phyloP scores from a whole-genome alignment of 768 basidiomycete genomes.

The Hortiboletus campestris region DNA sequence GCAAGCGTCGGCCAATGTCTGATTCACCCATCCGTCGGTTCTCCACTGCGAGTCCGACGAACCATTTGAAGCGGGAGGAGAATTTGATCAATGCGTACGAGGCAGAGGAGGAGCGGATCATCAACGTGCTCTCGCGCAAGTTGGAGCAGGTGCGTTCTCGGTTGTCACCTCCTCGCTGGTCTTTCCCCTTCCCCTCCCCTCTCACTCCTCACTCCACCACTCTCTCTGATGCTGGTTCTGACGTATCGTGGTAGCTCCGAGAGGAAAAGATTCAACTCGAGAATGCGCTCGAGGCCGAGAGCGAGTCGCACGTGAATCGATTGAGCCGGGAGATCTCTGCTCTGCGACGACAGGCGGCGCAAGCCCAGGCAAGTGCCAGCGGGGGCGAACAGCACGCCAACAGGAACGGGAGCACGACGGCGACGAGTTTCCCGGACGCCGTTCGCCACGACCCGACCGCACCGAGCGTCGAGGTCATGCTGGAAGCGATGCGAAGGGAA shows the following conservation, averaged over 20 bases:
- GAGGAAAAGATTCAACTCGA: conserved; percentile 85
- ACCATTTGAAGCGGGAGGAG: conserved; percentile 53
- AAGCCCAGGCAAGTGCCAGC: conserved; percentile 17
- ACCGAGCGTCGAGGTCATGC: conserved; percentile 54
- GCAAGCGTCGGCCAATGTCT: conserved; percentile 19
- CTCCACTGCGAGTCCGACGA: conserved; percentile 52
- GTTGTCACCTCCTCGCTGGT: too few relatives aligned
- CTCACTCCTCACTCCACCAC: background rate
- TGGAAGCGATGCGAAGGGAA: conserved; percentile 75
- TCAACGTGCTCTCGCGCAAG: conserved; percentile 79
- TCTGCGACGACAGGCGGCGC: conserved; percentile 44
- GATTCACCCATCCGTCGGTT: conserved; percentile 56
- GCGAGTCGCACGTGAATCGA: conserved; percentile 80
- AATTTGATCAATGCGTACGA: conserved; percentile 86
- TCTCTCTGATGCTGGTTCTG: background rate
- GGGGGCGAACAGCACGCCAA: conserved; percentile 2
- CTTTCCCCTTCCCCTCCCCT: too few relatives aligned
- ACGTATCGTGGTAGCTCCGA: conserved; percentile 50
- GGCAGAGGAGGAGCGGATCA: conserved; percentile 87
- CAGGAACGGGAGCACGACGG: conserved; percentile 14
- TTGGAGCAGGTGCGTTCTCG: conserved; percentile 64
- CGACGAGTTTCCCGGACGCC: too few relatives aligned
- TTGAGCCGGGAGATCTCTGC: conserved; percentile 69
- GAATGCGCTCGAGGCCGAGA: conserved; percentile 80
- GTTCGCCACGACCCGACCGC: conserved; percentile 29